Evolutionary conservation across 176 grass and related monocot genomes (phyloP), one percentile per base, ranked within the genome.

Genomic region (Elymus sibiricus): DNA sequence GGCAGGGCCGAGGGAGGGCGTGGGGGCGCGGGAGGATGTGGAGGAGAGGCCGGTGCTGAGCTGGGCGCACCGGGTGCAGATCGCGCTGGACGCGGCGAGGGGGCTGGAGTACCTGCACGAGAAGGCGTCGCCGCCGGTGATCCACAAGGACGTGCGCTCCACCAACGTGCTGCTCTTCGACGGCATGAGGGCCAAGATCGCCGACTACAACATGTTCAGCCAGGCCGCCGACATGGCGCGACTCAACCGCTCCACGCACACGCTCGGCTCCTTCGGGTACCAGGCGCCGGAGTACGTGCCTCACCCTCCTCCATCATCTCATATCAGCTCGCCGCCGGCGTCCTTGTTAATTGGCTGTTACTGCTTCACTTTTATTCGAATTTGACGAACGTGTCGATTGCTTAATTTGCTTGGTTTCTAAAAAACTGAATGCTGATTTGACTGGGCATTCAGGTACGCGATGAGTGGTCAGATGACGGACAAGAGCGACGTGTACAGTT

Each of bases 41-140:
- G 64, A 56, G 16, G 53, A 4, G 11, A 75, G 87, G 44, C 43
- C 77, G 71, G 79, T 78, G 83, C 83, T 94, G 79, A 87, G 75
- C 56, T 94, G 92, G 92, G 43, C 9, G 65, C 90, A 94, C 22
- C 64, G 92, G 3, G 70, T 79, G 62, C 69, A 76, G 75, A 92
- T 94, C 78, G 92, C 90, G 31, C 79, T 94, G 15, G 92, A 90
- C 85, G 72, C 90, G 21, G 92, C 92, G 53, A 82, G 85, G 39
- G 92, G 92, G 4, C 78, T 94, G 21, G 90, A 92, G 84, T 94
- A 94, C 90, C 86, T 94, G 59, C 92, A 94, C 85, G 92, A 92
- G 86, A 87, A 47, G 81, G 87, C 29, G 85, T 49, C 19, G 29
- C 92, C 90, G 24, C 16, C 81, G 77, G 82, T 92, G 65, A 87